These are phyloP conservation scores for Terfezia boudieri DNA, from an alignment of 495 filamentous ascomycete genomes.

Conservation along the genomic window DNA sequence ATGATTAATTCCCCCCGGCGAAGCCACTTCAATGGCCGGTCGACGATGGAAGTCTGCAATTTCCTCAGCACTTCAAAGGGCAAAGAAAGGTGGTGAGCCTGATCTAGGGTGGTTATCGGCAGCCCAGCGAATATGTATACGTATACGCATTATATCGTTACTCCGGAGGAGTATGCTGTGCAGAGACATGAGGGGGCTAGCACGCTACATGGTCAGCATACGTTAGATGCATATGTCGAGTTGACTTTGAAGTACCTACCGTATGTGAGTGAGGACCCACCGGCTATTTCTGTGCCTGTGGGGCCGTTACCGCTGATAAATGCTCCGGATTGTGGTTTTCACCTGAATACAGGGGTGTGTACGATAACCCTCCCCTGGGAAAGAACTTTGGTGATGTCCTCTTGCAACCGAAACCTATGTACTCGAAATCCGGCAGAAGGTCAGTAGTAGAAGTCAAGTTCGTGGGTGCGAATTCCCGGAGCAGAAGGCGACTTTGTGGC, in stretches of 20 bases:
- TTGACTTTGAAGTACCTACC: constrained; percentile 49
- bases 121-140: constrained; percentile 85
- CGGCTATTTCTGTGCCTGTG: constrained; percentile 24
- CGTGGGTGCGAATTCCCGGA: constrained; percentile 62
- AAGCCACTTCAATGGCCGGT: constrained; percentile 89
- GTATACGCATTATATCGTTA: constrained; percentile 91
- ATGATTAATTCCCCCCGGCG: constrained; percentile 75
- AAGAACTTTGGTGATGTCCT: constrained; percentile 57
- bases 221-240: constrained; percentile 76
- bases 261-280: constrained; percentile 33
- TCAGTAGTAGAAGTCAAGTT: constrained; percentile 28
- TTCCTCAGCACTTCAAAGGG: constrained; percentile 21
- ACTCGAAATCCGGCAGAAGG: constrained; percentile 25
- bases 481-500: constrained; percentile 59
- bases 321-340: constrained; percentile 44
- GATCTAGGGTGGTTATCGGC: constrained; percentile 40
- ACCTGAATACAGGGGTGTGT: constrained; percentile 66
- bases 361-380: constrained; percentile 46
- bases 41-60: constrained; percentile 79
- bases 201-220: constrained; percentile 84
- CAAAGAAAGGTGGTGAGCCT: constrained; percentile 7
- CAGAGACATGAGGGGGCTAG: constrained; percentile 93
- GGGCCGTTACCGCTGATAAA: constrained; percentile 64
- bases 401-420: constrained; percentile 20
- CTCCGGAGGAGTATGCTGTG: constrained; percentile 70